Percentiles rank a stretch among this genome's conserved stretches.
Evolutionary conservation across 305 asterid species (phyloP).

Genomic region (Fraxinus latifolia): DNA sequence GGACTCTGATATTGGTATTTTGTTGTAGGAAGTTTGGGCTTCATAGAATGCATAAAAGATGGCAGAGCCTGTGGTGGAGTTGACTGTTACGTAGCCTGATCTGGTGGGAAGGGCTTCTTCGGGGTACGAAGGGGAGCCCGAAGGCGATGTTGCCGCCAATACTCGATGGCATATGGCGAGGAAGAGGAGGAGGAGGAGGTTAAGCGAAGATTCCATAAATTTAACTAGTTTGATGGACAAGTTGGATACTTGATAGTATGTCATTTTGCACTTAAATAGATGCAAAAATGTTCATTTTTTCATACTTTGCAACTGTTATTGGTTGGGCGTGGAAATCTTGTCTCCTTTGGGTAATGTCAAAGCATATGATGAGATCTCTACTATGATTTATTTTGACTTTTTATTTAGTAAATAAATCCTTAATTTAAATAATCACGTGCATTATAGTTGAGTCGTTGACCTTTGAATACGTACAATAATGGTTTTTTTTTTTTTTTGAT

Average conservation of each 20-base stretch:
- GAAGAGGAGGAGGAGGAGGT: slow-evolving; percentile 31
- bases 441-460: slow-evolving; percentile 21
- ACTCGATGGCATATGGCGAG: slow-evolving; percentile 21
- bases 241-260: slow-evolving; percentile 11
- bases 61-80: slow-evolving; percentile 66
- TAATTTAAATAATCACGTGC: slow-evolving; percentile 16
- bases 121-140: slow-evolving; percentile 39
- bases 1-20: slow-evolving; percentile 39
- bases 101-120: slow-evolving; percentile 68
- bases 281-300: not conserved
- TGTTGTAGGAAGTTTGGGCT: slow-evolving; percentile 37
- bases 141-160: slow-evolving; percentile 17
- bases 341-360: not conserved
- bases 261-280: slow-evolving; percentile 18
- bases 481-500: too few relatives aligned
- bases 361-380: not conserved
- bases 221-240: not conserved
- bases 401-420: not conserved
- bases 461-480: slow-evolving; percentile 19
- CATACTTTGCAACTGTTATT: slow-evolving; percentile 12
- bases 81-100: slow-evolving; percentile 73
- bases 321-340: slow-evolving; percentile 29
- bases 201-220: slow-evolving; percentile 35
- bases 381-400: slow-evolving; percentile 18
- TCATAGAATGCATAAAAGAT: slow-evolving; percentile 82